Conservation (phyloP, 1,139 yeast genomes). For the Yarrowia galli region DNA sequence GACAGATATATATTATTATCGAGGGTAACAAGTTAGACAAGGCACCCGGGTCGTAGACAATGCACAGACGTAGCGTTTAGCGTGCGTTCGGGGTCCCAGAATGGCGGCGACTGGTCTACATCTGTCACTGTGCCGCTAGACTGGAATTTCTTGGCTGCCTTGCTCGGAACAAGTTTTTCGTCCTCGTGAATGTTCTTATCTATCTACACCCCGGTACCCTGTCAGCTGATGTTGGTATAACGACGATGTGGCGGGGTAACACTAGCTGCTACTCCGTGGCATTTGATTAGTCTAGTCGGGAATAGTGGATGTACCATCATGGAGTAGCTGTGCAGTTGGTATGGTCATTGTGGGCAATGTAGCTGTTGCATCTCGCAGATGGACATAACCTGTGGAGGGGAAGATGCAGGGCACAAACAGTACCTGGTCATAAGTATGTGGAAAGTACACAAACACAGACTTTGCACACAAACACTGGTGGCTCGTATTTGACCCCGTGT, state of each 20-base stretch:
- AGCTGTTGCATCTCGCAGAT: no score
- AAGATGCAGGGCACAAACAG: no score
- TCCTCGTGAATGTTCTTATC: conserved; percentile 11
- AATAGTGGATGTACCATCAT: no score
- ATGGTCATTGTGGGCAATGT: no score
- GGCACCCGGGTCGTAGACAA: conserved; percentile 1
- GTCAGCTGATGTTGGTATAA: background rate
- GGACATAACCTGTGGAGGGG: no score
- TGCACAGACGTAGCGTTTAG: conserved; percentile 2
- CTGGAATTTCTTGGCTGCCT: conserved; percentile 18
- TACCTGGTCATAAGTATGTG: no score
- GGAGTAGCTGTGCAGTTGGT: no score
- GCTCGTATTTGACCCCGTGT: no score
- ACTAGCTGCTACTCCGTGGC: background rate
- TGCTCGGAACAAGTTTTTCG: background rate
- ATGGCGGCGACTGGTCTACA: background rate
- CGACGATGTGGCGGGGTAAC: background rate
- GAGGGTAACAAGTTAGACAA: background rate
- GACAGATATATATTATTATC: background rate
- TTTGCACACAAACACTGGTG: no score
- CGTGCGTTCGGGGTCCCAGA: background rate
- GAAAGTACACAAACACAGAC: no score
- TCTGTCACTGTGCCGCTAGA: background rate
- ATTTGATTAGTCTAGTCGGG: no score
- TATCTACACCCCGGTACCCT: background rate